Evolutionary conservation across 441 rosid species (phyloP).

Genomic region (Lepidium campestre): DNA sequence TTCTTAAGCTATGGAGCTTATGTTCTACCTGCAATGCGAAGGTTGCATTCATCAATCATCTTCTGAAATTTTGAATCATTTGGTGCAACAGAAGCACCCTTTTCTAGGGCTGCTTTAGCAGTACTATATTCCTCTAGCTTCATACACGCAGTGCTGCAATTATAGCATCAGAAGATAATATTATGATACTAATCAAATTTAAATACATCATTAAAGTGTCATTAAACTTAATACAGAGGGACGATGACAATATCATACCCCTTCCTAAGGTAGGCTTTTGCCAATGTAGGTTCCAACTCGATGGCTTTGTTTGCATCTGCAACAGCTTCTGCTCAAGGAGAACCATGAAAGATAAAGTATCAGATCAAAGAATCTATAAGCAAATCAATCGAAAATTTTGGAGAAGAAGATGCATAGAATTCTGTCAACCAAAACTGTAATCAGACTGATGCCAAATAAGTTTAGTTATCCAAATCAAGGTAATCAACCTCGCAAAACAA

Average conservation of each 20-base stretch:
- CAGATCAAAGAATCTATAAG: not conserved
- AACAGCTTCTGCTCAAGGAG: conserved; percentile 43
- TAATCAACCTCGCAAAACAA: not conserved
- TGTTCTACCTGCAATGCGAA: conserved; percentile 50
- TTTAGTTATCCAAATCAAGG: not conserved
- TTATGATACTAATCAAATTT: not conserved
- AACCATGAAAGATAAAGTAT: not conserved
- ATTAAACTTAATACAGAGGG: not conserved
- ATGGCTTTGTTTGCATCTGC: conserved; percentile 49
- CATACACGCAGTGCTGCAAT: conserved; percentile 69
- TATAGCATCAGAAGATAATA: not conserved
- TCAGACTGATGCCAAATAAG: not conserved
- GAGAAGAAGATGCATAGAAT: not conserved
- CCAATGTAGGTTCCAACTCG: conserved; percentile 40
- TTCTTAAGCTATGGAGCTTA: not conserved
- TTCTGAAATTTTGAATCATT: conserved; percentile 45
- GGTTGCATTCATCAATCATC: conserved; percentile 64
- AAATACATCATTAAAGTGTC: not conserved
- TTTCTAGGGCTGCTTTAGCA: conserved; percentile 72
- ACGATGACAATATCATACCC: conserved; percentile 28
- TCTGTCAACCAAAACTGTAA: not conserved
- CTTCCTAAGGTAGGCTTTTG: conserved; percentile 49
- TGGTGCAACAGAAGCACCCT: conserved; percentile 52
- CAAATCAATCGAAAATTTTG: not conserved
- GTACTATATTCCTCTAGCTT: conserved; percentile 78